Percentiles rank a stretch among this genome's conserved stretches.
phyloP scores from a whole-genome alignment of 2,329 filamentous ascomycete genomes.

The Fusarium sterilihyphosum region DNA sequence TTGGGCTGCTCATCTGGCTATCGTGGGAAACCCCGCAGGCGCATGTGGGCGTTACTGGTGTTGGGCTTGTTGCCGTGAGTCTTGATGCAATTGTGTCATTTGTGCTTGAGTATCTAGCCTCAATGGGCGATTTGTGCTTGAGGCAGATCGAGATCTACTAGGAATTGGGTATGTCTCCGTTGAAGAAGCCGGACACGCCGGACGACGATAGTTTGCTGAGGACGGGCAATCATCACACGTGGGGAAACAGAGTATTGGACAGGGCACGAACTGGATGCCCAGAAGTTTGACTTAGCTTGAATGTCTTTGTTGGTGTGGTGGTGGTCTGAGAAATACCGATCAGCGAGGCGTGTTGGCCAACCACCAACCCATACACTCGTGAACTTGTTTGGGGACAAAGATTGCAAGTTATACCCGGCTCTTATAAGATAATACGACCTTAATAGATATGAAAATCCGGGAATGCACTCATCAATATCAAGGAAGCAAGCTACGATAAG shows the following conservation, averaged over 20 bases:
- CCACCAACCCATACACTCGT: neutral
- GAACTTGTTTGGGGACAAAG: slow-evolving; percentile 3
- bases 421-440: slow-evolving; percentile 21
- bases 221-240: slow-evolving; percentile 20
- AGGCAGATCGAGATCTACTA: slow-evolving; percentile 28
- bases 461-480: slow-evolving; percentile 17
- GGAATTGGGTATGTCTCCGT: neutral
- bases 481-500: slow-evolving; percentile 22
- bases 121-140: slow-evolving; percentile 4
- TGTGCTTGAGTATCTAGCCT: slow-evolving; percentile 20
- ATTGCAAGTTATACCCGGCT: slow-evolving; percentile 17
- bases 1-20: neutral
- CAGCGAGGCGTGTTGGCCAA: slow-evolving; percentile 1
- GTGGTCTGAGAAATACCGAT: slow-evolving; percentile 8
- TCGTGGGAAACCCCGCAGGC: neutral
- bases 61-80: neutral
- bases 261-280: slow-evolving; percentile 14
- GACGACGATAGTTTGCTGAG: slow-evolving; percentile 1
- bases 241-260: slow-evolving; percentile 15
- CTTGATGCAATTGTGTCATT: slow-evolving; percentile 22
- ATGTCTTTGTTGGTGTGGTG: slow-evolving; percentile 24
- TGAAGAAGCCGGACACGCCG: slow-evolving; percentile 18
- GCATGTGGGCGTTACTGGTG: neutral
- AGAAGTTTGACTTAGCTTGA: slow-evolving; percentile 11
- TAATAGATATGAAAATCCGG: slow-evolving; percentile 30